Base-by-base conservation (phyloP, 805 yeast genomes). In the Sungouiozyma ichnusensis region DNA sequence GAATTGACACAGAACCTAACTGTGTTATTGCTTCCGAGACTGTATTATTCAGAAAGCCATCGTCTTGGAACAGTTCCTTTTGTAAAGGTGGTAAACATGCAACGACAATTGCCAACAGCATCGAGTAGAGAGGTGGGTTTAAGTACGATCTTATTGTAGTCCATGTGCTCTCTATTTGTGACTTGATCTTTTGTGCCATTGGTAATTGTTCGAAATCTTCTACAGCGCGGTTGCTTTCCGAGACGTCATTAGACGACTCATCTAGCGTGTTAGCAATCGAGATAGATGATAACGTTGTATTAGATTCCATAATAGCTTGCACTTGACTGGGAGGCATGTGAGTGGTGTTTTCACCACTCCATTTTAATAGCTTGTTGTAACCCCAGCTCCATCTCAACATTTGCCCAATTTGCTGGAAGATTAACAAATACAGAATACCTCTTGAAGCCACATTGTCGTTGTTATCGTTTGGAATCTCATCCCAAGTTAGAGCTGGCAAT, bases 351-450 rank as follows among this genome's bases (percentile, higher is more conserved):
- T 58, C 63, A 38, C 60, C 63, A 2, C 62, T 48, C 65, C 71
- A 76, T 50, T 76, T 71, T 56, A 83, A 63, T 45, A 83, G 66
- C 29, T 74, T 79, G 55, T 83, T 83, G 59, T 77, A 83, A 41
- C 94, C 94, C 90, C 92, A 83, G 24, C 85, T 77, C 92, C 94
- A 83, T 58, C 92, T 73, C 44, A 83, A 64, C 51, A 83, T 77
- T 60, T 83, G 94, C 15, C 90, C 92, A 57, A 83, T 72, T 58
- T 83, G 94, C 62, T 83, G 94, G 60, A 82, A 82, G 40, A 83
- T 79, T 48, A 83, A 66, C 39, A 83, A 63, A 57, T 83, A 83
- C 44, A 83, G 64, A 33, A 83, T 77, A 45, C 92, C 94, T 54
- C 94, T 73, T 14, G 85, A 76, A 1, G 90, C 88, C 34, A 83